phyloP scores from a whole-genome alignment of 805 yeast genomes.

The Millerozyma miso region DNA sequence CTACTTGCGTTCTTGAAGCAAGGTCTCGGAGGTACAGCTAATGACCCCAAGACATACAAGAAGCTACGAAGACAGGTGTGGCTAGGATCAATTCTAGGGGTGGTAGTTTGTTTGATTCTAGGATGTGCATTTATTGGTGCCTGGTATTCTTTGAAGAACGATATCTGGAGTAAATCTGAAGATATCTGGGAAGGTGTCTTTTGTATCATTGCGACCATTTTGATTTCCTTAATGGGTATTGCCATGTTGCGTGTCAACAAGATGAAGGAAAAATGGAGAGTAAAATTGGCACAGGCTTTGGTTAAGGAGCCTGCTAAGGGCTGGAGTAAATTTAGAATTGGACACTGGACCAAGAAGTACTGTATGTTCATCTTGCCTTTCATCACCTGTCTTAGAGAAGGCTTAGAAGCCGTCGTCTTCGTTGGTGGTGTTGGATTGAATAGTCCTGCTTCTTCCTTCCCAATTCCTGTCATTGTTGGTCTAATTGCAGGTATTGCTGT shows the following conservation, averaged over 20 bases:
- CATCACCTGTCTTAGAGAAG: slow-evolving; percentile 91
- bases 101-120: slow-evolving; percentile 70
- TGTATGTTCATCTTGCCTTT: slow-evolving; percentile 88
- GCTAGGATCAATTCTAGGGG: slow-evolving; percentile 73
- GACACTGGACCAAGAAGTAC: slow-evolving; percentile 54
- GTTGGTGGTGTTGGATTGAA: slow-evolving; percentile 43
- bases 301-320: slow-evolving; percentile 51
- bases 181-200: slow-evolving; percentile 97
- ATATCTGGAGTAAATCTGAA: slow-evolving; percentile 83
- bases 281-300: slow-evolving; percentile 84
- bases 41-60: slow-evolving; percentile 53
- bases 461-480: slow-evolving; percentile 89
- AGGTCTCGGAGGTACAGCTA: slow-evolving; percentile 58
- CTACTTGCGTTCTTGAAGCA: slow-evolving; percentile 87
- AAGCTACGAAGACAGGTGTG: slow-evolving; percentile 76
- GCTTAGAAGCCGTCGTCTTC: slow-evolving; percentile 54
- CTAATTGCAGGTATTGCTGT: slow-evolving; percentile 69
- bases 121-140: slow-evolving; percentile 96
- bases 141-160: slow-evolving; percentile 73
- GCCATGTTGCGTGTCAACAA: slow-evolving; percentile 94
- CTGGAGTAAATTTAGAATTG: slow-evolving; percentile 42
- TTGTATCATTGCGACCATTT: slow-evolving; percentile 81
- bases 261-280: slow-evolving; percentile 96
- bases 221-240: slow-evolving; percentile 92
- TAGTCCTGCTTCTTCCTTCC: slow-evolving; percentile 58